phyloP scores from a whole-genome alignment of 2,329 filamentous ascomycete genomes.

The Blumeria hordei region DNA sequence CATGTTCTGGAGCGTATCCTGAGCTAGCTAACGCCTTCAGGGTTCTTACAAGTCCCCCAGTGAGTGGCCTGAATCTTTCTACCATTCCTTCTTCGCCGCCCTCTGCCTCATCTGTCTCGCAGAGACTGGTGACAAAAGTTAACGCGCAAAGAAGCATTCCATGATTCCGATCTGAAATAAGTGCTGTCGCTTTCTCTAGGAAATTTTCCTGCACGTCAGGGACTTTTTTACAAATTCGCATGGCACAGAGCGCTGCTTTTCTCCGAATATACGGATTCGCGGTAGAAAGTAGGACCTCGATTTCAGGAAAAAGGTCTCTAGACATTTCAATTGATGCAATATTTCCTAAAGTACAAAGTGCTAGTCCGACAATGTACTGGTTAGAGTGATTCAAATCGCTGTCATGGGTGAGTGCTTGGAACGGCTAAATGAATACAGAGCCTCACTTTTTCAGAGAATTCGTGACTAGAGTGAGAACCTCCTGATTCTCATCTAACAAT shows the following conservation, averaged over 20 bases:
- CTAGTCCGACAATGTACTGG: constrained; percentile 92
- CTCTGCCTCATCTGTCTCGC: constrained; percentile 66
- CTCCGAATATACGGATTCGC: constrained; percentile 95
- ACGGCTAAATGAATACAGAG: background rate
- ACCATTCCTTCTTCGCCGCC: constrained; percentile 74
- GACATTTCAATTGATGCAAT: constrained; percentile 98
- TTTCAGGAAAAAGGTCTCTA: constrained; percentile 83
- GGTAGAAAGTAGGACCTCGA: constrained; percentile 75
- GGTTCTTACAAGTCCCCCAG: constrained; percentile 68
- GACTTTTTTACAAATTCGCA: constrained; percentile 96
- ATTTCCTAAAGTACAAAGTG: constrained; percentile 87
- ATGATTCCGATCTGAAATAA: constrained; percentile 84
- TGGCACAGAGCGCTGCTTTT: constrained; percentile 94
- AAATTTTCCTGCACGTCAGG: constrained; percentile 96
- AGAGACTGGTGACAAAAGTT: constrained; percentile 75
- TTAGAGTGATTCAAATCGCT: constrained; percentile 94
- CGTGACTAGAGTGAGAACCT: constrained; percentile 87
- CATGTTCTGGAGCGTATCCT: constrained; percentile 90
- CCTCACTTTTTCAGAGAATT: constrained; percentile 88
- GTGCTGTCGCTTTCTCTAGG: constrained; percentile 68
- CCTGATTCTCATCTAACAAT: constrained; percentile 91
- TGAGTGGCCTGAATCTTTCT: constrained; percentile 71
- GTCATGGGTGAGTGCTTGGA: background rate
- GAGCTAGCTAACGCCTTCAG: constrained; percentile 83
- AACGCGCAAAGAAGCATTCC: constrained; percentile 83